phyloP scores from a whole-genome alignment of 768 basidiomycete species.

The Agaricus subrufescens region DNA sequence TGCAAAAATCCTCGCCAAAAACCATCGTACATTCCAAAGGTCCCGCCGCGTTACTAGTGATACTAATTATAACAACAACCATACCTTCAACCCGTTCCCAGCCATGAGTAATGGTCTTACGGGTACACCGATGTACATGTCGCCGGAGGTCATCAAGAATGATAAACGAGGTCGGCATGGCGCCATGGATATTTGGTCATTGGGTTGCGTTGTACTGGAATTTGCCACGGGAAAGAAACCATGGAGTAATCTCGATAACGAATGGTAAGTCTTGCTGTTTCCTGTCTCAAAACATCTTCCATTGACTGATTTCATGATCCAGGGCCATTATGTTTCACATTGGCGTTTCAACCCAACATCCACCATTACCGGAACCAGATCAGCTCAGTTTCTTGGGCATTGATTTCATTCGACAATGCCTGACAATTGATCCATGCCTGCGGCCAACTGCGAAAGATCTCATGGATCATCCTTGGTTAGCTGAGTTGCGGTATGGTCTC shows the following conservation, averaged over 20 bases:
- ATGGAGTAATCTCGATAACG: constrained; percentile 98
- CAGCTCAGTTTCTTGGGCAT: constrained; percentile 89
- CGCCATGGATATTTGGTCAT: constrained; percentile 97
- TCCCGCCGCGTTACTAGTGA: constrained; percentile 55
- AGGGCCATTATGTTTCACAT: constrained; percentile 99
- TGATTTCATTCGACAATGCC: constrained; percentile 88
- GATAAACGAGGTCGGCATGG: constrained; percentile 84
- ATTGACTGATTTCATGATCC: background rate
- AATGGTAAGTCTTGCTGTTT: constrained; percentile 62
- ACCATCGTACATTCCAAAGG: constrained; percentile 76
- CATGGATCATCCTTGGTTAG: constrained; percentile 87
- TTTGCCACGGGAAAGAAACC: constrained; percentile 96
- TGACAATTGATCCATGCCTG: constrained; percentile 79
- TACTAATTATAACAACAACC: constrained; percentile 4
- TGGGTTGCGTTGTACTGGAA: constrained; percentile 97
- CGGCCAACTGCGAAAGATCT: constrained; percentile 85
- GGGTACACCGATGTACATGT: constrained; percentile 99
- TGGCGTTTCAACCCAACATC: constrained; percentile 93
- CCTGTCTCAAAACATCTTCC: too few relatives aligned
- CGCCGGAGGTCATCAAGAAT: constrained; percentile 96
- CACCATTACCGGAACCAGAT: constrained; percentile 86
- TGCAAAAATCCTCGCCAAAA: constrained; percentile 91
- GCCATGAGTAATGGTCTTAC: constrained; percentile 81
- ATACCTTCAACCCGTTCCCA: constrained; percentile 23
- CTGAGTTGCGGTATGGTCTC: constrained; percentile 71